These are phyloP conservation scores for Plantago lanceolata DNA, from an alignment of 305 asterid genomes.

Conservation along the genomic window DNA sequence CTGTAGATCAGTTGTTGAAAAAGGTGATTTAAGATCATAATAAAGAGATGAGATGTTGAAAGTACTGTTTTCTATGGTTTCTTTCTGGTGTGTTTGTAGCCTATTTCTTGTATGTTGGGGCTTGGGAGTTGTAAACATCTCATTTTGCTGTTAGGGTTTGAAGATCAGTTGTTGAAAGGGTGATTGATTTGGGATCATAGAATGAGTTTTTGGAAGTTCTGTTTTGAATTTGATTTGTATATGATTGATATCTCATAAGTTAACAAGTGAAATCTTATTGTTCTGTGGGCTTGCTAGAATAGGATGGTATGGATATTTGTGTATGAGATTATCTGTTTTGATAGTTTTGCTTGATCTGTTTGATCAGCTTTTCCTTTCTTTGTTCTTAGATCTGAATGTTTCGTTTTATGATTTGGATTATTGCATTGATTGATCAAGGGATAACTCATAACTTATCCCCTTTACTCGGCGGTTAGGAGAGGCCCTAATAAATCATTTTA, in stretches of 20 bases:
- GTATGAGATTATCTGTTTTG: conserved; percentile 16
- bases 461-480: conserved; percentile 16
- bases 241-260: not conserved
- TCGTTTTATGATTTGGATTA: conserved; percentile 1
- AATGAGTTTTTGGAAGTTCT: conserved; percentile 16
- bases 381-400: conserved; percentile 21
- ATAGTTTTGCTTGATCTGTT: conserved; percentile 12
- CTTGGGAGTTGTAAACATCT: not conserved
- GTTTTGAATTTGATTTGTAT: conserved; percentile 19
- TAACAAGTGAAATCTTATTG: no score
- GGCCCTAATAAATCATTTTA: conserved; percentile 1
- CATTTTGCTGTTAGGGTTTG: conserved; percentile 14
- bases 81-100: not conserved
- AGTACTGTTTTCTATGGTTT: not conserved
- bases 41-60: not conserved
- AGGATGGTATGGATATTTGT: conserved; percentile 4
- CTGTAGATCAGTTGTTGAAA: conserved; percentile 20
- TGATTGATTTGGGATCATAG: conserved; percentile 15
- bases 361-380: conserved; percentile 2
- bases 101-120: not conserved
- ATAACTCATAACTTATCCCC: no score
- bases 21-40: conserved; percentile 15
- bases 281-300: not conserved
- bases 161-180: conserved; percentile 20
- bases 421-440: not conserved